Evolutionary conservation across 805 yeast genomes (phyloP), one percentile per base, ranked within the genome.

Genomic region (Myxozyma kluyveri): DNA sequence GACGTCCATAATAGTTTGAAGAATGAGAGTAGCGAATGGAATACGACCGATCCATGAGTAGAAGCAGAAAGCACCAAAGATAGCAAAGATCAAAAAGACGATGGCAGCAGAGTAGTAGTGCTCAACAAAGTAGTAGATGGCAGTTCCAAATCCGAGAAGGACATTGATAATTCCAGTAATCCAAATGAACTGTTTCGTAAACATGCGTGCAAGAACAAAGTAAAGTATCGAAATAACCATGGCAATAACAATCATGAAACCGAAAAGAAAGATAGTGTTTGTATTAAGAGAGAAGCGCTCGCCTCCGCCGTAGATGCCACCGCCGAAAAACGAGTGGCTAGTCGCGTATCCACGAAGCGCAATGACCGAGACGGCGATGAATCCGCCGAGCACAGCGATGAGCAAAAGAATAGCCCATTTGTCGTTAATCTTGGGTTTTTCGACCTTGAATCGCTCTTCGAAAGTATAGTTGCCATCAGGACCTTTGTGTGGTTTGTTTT

Each of bases 61-160:
- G 69, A 83, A 88, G 64, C 83, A 78, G 74, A 78, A 81, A 5
- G 86, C 87, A 22, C 83, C 76, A 47, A 84, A 67, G 1, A 77
- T 64, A 0, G 89, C 76, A 67, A 86, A 85, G 1, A 83, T 75
- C 57, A 85, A 69, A 59, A 83, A 84, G 33, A 84, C 88, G 54
- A 86, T 73, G 1, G 88, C 96, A 0, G 95, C 91, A 3, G 91
- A 82, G 73, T 83, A 88, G 68, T 86, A 85, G 29, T 75, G 72
- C 59, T 77, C 74, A 1, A 76, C 82, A 61, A 89, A 75, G 64
- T 85, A 86, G 68, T 80, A 83, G 60, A 89, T 82, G 3, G 88
- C 80, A 4, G 95, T 82, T 17, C 86, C 96, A 24, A 88, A 61
- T 2, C 91, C 88, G 51, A 86, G 67, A 1, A 81, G 61, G 10